Percentiles rank a stretch among this genome's conserved stretches.
Conservation (phyloP, 306 rosid genomes). For the Acacia melanoxylon region DNA sequence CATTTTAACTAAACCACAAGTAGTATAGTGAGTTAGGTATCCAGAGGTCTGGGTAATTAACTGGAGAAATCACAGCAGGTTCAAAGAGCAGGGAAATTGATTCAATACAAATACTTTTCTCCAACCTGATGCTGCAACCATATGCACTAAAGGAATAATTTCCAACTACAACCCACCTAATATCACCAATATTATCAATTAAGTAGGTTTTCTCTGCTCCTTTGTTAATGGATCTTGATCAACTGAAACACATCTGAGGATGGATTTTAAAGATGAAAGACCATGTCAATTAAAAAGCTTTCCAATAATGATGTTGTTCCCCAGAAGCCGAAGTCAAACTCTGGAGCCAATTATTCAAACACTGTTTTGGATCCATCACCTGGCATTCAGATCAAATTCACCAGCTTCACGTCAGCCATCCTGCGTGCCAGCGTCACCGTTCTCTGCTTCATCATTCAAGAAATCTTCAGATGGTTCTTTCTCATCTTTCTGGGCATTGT, state of each 20-base stretch:
- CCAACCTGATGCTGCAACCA: constrained; percentile 32
- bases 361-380: constrained; percentile 33
- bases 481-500: constrained; percentile 76
- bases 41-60: background rate
- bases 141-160: constrained; percentile 30
- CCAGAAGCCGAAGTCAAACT: constrained; percentile 19
- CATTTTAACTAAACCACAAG: background rate
- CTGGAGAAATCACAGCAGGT: constrained; percentile 24
- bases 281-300: background rate
- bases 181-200: background rate
- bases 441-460: constrained; percentile 85
- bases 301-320: constrained; percentile 23
- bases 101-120: constrained; percentile 1
- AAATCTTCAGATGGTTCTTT: constrained; percentile 94
- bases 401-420: constrained; percentile 95
- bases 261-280: background rate
- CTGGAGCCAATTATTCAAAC: background rate
- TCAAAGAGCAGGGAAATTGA: constrained; percentile 24
- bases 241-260: constrained; percentile 18
- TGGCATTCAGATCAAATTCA: constrained; percentile 86
- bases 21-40: background rate
- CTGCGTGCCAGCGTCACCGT: constrained; percentile 75
- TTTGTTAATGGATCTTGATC: constrained; percentile 2
- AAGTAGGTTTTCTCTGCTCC: constrained; percentile 27
- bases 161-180: constrained; percentile 25